Evolutionary conservation across 164 flowering plant species (phyloP).

Genomic region (grape (Vitis vinifera)): ASM3070453v1 NC_081815.1:19107001-19107500

Average conservation of each 20-base stretch:
- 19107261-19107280: conserved; percentile 21
- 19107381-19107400: no score
- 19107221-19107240: conserved; percentile 81
- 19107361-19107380: conserved; percentile 37
- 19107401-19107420: not conserved
- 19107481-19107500: conserved; percentile 9
- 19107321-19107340: conserved; percentile 31
- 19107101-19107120: conserved; percentile 18
- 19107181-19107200: conserved; percentile 93
- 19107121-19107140: conserved; percentile 26
- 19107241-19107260: conserved; percentile 53
- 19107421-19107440: conserved; percentile 7
- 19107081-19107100: conserved; percentile 5
- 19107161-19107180: conserved; percentile 78
- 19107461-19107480: not conserved
- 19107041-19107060: conserved; percentile 5
- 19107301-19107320: conserved; percentile 43
- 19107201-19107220: conserved; percentile 84
- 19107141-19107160: conserved; percentile 68
- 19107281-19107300: conserved; percentile 43
- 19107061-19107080: not conserved
- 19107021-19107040: conserved; percentile 18
- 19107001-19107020: conserved; percentile 10
- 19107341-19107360: conserved; percentile 46
- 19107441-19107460: conserved; percentile 9